Evolutionary conservation across 108 stramenopile genomes (phyloP).

Genomic region (Pseudonitzschia pungens): DNA sequence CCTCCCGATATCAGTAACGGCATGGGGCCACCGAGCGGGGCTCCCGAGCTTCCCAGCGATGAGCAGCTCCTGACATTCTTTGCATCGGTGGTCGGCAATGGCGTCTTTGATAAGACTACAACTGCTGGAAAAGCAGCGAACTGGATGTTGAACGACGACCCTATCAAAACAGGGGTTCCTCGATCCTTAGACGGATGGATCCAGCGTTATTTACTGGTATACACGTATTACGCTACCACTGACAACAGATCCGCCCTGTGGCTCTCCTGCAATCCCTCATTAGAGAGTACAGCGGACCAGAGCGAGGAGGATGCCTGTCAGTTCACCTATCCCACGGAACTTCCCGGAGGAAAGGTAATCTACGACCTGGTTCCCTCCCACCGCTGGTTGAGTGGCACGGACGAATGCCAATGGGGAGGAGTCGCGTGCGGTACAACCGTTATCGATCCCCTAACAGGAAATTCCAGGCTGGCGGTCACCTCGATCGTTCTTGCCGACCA

Average conservation of each 20-base stretch:
- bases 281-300: neutral
- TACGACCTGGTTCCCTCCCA: slow-evolving; percentile 23
- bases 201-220: slow-evolving; percentile 33
- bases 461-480: neutral
- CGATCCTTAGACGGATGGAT: slow-evolving; percentile 14
- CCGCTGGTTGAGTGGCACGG: slow-evolving; percentile 35
- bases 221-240: slow-evolving; percentile 32
- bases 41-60: slow-evolving; percentile 2
- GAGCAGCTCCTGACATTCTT: slow-evolving; percentile 19
- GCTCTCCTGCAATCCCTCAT: slow-evolving; percentile 35
- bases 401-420: slow-evolving; percentile 38
- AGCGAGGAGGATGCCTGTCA: slow-evolving; percentile 10
- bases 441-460: neutral
- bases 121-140: slow-evolving; percentile 29
- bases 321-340: slow-evolving; percentile 24
- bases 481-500: slow-evolving; percentile 12
- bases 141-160: slow-evolving; percentile 39
- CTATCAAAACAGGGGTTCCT: neutral
- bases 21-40: neutral
- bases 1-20: neutral
- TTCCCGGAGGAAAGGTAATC: slow-evolving; percentile 7
- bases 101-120: slow-evolving; percentile 16
- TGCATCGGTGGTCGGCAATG: slow-evolving; percentile 20
- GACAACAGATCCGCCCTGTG: slow-evolving; percentile 24
- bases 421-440: slow-evolving; percentile 28